Conservation (phyloP, 768 basidiomycete genomes). For the Auricularia auricula-judae region DNA sequence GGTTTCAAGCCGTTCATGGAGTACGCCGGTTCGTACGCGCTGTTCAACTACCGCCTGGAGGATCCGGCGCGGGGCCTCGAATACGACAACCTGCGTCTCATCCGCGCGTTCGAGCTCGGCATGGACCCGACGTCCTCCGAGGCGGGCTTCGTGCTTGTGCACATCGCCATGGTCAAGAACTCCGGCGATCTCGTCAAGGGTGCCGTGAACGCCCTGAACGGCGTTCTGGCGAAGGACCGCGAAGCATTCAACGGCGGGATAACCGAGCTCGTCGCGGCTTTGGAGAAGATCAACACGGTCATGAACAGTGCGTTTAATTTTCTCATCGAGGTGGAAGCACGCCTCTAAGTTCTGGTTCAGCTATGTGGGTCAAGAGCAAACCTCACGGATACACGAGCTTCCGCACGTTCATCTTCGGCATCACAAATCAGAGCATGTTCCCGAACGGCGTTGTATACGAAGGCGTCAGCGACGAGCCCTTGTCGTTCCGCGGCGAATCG, state of each 20-base stretch:
- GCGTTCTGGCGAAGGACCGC: constrained; percentile 12
- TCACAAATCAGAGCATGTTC: constrained; percentile 21
- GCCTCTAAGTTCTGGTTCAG: too few species aligned
- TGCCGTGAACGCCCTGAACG: constrained; percentile 15
- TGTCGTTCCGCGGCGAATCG: constrained; percentile 22
- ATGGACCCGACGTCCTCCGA: constrained; percentile 12
- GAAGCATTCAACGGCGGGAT: constrained; percentile 12
- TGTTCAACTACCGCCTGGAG: constrained; percentile 16
- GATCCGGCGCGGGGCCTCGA: constrained; percentile 16
- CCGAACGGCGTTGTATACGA: constrained; percentile 23
- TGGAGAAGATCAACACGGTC: constrained; percentile 9
- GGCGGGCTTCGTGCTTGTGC: constrained; percentile 11
- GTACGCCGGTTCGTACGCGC: constrained; percentile 22
- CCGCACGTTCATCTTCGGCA: constrained; percentile 25
- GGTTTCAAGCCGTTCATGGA: constrained; percentile 24
- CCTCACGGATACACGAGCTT: constrained; percentile 20
- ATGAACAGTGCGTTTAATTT: not conserved
- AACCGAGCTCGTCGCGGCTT: constrained; percentile 7
- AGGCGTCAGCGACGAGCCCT: constrained; percentile 20
- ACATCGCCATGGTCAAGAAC: constrained; percentile 20
- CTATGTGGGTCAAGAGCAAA: constrained; percentile 21
- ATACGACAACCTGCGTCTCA: constrained; percentile 22
- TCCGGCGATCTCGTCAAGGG: constrained; percentile 17
- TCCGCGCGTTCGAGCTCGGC: constrained; percentile 21
- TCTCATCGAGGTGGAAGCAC: not conserved